These are phyloP conservation scores for Tricholomella constricta DNA, from an alignment of 768 basidiomycete genomes.

Conservation along the genomic window DNA sequence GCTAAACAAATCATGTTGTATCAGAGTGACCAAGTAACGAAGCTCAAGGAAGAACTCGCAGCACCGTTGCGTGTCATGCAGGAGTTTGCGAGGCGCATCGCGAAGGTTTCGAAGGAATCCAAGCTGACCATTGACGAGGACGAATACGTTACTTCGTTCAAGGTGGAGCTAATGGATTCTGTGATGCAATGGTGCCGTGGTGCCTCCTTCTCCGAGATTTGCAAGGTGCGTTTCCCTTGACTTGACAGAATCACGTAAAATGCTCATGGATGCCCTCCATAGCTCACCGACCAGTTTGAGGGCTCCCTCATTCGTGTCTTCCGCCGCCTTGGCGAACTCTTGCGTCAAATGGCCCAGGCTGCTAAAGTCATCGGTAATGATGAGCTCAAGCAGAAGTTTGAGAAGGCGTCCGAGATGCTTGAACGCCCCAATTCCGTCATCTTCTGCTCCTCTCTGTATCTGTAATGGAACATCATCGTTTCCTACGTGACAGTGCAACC, in stretches of 20 bases:
- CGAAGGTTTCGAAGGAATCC: slow-evolving; percentile 94
- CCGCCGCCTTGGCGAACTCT: slow-evolving; percentile 88
- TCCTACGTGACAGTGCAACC: too few relatives aligned
- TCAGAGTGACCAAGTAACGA: slow-evolving; percentile 84
- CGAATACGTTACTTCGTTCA: slow-evolving; percentile 95
- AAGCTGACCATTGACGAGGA: slow-evolving; percentile 89
- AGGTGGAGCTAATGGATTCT: slow-evolving; percentile 98
- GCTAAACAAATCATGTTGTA: not conserved
- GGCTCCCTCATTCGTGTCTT: slow-evolving; percentile 97
- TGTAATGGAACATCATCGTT: slow-evolving; percentile 38
- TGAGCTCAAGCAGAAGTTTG: slow-evolving; percentile 93
- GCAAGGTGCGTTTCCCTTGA: slow-evolving; percentile 64
- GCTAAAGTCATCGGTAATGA: slow-evolving; percentile 96
- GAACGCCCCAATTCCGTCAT: slow-evolving; percentile 94
- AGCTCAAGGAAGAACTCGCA: slow-evolving; percentile 91
- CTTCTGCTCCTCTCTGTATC: slow-evolving; percentile 84
- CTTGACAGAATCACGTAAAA: not conserved
- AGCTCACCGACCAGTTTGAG: slow-evolving; percentile 97
- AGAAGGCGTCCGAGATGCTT: slow-evolving; percentile 88
- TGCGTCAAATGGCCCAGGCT: slow-evolving; percentile 94
- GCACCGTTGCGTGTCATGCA: slow-evolving; percentile 93
- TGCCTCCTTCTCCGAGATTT: slow-evolving; percentile 92
- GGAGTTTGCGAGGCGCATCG: slow-evolving; percentile 92
- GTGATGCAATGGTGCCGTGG: slow-evolving; percentile 99
- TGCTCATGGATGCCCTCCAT: slow-evolving; percentile 4